Percentiles rank a stretch among this genome's conserved stretches.
Conservation (phyloP, 345 rosid genomes). For the Eucalyptus brandiana region DNA sequence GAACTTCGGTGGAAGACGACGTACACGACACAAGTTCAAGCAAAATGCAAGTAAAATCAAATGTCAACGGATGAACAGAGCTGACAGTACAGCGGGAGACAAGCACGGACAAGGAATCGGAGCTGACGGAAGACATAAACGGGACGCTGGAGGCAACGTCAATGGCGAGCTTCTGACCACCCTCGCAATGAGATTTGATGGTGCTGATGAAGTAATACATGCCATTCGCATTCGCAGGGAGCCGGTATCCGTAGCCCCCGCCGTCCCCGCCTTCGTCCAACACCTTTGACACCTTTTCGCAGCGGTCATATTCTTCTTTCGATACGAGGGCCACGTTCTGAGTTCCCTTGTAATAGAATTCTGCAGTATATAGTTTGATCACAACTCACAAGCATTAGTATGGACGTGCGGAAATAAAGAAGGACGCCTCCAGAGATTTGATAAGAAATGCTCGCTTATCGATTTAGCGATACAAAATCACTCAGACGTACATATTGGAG, state of each 20-base stretch:
- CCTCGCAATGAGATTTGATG: constrained; percentile 1
- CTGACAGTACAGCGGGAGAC: neutral
- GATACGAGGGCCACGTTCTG: neutral
- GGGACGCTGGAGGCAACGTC: neutral
- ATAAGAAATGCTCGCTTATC: neutral
- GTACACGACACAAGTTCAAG: neutral
- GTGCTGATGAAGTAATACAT: constrained; percentile 13
- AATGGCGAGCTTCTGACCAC: constrained; percentile 15
- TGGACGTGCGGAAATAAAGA: neutral
- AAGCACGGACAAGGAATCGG: neutral
- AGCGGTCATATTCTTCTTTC: constrained; percentile 1
- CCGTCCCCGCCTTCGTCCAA: neutral
- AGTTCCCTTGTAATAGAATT: constrained; percentile 5
- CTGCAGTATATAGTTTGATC: neutral
- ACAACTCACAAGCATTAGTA: neutral
- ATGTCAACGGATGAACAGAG: neutral
- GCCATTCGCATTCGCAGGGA: neutral
- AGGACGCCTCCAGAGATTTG: neutral
- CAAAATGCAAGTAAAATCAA: neutral
- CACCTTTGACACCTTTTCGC: neutral
- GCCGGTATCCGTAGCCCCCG: neutral
- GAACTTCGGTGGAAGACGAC: neutral
- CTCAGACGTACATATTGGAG: neutral
- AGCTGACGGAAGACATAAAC: neutral
- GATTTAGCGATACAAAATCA: neutral